Evolutionary conservation across 2,329 filamentous ascomycete species (phyloP), one percentile per base, ranked within the genome.

Genomic region (Ceratocystis cubensis): DNA sequence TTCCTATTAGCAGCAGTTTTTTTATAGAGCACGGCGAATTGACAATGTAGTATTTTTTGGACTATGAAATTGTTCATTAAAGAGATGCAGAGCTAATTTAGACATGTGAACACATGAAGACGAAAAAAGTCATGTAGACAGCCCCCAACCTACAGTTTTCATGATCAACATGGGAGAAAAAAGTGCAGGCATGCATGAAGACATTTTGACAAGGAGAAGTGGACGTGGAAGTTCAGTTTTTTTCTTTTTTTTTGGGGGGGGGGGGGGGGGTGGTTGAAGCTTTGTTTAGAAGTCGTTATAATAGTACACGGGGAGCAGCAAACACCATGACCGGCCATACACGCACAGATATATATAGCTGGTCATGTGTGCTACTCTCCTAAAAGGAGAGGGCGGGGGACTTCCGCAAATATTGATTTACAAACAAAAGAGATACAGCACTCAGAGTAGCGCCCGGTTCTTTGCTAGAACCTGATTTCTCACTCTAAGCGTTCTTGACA

Each of bases 401-500:
- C 15, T 37, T 28, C 8, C 37, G 37, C 37, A 41, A 41, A 41
- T 41, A 41, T 41, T 44, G 41, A 30, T 50, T 41, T 48, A 63
- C 25, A 48, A 33, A 33, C 25, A 46, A 63, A 30, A 45, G 2
- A 15, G 33, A 13, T 20, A 28, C 33, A 62, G 10, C 10, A 41
- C 37, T 41, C 37, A 13, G 37, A 13, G 37, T 8, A 41, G 10
- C 37, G n/a, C 15, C n/a, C 10, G n/a, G 17, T n/a, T 50, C 46
- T 8, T 22, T 50, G 1, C 17, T 50, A 6, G 22, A 20, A 10
- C n/a, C 57, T 37, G 25, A 5, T 20, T 41, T 8, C 37, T 22
- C 59, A 61, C 67, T 75, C 75, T 78, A 80, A 72, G 76, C 75
- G 79, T 94, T 96, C 84, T 94, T 96, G 70, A 96, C 92, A 67